Percentiles rank a stretch among this genome's conserved stretches.
These are phyloP conservation scores for Pleurostoma richardsiae DNA, from an alignment of 2,329 filamentous ascomycete species.

Conservation along the genomic window DNA sequence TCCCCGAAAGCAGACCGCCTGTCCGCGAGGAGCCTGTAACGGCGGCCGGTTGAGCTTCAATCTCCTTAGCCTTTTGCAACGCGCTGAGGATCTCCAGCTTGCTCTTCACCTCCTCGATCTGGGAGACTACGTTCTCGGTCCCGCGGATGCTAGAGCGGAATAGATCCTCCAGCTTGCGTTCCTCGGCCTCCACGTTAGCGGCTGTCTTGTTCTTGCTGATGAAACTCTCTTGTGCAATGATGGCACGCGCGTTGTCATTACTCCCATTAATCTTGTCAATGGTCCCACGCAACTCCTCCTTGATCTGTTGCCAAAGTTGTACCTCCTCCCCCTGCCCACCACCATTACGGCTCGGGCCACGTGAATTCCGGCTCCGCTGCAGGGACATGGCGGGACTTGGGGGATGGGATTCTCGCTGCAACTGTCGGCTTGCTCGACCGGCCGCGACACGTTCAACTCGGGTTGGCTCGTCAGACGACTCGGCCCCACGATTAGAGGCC, in stretches of 20 bases:
- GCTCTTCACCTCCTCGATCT: conserved; percentile 27
- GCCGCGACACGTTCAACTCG: too few relatives aligned
- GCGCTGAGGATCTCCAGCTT: conserved; percentile 32
- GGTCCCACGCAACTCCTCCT: conserved; percentile 27
- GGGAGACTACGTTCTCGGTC: background rate
- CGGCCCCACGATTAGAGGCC: too few relatives aligned
- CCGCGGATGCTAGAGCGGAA: conserved; percentile 18
- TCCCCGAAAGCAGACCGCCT: conserved; percentile 10
- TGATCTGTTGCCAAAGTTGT: conserved; percentile 31
- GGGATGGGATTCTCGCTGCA: background rate
- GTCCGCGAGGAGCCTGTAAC: conserved; percentile 12
- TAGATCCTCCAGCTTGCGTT: conserved; percentile 18
- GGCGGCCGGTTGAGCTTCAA: conserved; percentile 22
- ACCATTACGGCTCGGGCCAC: conserved; percentile 29
- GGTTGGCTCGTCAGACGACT: too few relatives aligned
- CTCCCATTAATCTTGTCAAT: conserved; percentile 32
- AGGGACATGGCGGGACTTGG: conserved; percentile 13
- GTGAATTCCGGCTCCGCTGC: conserved; percentile 18
- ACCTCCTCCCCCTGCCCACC: conserved; percentile 36
- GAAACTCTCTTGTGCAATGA: conserved; percentile 31
- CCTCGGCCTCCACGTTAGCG: conserved; percentile 20
- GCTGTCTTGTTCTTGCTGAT: conserved; percentile 28
- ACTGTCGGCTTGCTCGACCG: too few relatives aligned
- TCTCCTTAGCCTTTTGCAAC: conserved; percentile 34
- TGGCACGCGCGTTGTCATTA: conserved; percentile 28